These are phyloP conservation scores for Stephanodiscus minutulus DNA, from an alignment of 108 stramenopile species.

Conservation along the genomic window DNA sequence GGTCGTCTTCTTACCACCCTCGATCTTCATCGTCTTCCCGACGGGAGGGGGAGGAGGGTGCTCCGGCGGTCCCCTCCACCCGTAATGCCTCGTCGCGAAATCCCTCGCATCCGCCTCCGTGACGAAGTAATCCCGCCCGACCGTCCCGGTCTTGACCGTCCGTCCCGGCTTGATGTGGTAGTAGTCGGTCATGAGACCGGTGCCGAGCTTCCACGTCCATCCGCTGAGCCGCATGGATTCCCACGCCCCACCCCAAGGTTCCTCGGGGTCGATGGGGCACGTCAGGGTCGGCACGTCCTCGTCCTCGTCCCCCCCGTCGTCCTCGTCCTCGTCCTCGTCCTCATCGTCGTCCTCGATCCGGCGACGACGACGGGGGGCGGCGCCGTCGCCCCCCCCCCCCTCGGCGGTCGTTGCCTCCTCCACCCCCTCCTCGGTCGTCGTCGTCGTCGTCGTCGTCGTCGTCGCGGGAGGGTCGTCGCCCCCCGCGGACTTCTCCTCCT, in stretches of 20 bases:
- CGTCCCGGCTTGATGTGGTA: constrained; percentile 39
- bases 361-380: no score
- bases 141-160: constrained; percentile 20
- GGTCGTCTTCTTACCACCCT: no score
- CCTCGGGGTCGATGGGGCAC: constrained; percentile 2
- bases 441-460: no score
- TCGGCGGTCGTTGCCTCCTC: no score
- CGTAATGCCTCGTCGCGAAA: constrained; percentile 43
- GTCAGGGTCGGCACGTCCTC: constrained; percentile 8
- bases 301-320: constrained; percentile 8
- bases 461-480: no score
- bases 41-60: no score
- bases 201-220: constrained; percentile 42
- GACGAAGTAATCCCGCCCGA: constrained; percentile 39
- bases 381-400: no score
- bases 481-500: no score
- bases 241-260: constrained; percentile 36
- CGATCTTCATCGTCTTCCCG: no score
- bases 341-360: no score
- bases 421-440: no score
- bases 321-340: no score
- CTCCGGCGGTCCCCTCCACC: constrained; percentile 40
- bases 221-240: constrained; percentile 26
- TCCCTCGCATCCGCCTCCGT: constrained; percentile 20
- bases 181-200: constrained; percentile 41